A percentile compares a stretch with the other conserved stretches of the same genome.
Conservation (phyloP, 768 basidiomycete genomes). For the Fistulinella prunicolor region DNA sequence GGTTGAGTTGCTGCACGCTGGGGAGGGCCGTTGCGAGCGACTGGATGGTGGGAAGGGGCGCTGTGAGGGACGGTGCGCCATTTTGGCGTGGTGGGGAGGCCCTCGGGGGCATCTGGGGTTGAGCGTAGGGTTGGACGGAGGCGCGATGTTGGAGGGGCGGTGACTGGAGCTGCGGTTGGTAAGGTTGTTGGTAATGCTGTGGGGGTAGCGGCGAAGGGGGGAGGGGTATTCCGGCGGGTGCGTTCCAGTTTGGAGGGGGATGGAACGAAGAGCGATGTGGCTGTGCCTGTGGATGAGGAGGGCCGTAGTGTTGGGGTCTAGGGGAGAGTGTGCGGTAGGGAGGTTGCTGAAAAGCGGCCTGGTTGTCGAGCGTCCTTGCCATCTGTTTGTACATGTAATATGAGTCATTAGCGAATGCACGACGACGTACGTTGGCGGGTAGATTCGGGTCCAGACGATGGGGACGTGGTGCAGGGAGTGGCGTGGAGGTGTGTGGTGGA, state of each 20-base stretch:
- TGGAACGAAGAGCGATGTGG: slow-evolving; percentile 19
- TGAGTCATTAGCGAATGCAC: slow-evolving; percentile 13
- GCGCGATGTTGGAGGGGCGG: too few relatives aligned
- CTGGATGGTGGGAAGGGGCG: slow-evolving; percentile 63
- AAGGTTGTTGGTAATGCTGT: slow-evolving; percentile 14
- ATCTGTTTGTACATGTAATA: slow-evolving; percentile 47
- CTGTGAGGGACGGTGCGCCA: slow-evolving; percentile 52
- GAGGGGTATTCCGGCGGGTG: slow-evolving; percentile 22
- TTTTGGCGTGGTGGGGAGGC: slow-evolving; percentile 26
- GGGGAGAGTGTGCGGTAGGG: slow-evolving; percentile 23
- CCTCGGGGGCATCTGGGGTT: too few relatives aligned
- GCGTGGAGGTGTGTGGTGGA: slow-evolving; percentile 41
- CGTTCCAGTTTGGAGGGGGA: slow-evolving; percentile 24
- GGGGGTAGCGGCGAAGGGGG: too few relatives aligned
- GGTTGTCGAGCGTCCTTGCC: slow-evolving; percentile 59
- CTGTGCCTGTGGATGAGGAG: slow-evolving; percentile 7
- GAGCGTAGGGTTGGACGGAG: slow-evolving; percentile 19
- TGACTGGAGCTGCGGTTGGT: slow-evolving; percentile 26
- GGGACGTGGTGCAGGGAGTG: slow-evolving; percentile 64
- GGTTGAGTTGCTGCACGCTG: slow-evolving; percentile 50
- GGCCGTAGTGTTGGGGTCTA: too few relatives aligned
- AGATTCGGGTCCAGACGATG: slow-evolving; percentile 59
- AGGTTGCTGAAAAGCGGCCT: slow-evolving; percentile 29
- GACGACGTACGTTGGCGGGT: slow-evolving; percentile 56
- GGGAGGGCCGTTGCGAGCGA: slow-evolving; percentile 51